Evolutionary conservation across 768 basidiomycete genomes (phyloP), one percentile per base, ranked within the genome.

Genomic region (Termitomyces sp.): DNA sequence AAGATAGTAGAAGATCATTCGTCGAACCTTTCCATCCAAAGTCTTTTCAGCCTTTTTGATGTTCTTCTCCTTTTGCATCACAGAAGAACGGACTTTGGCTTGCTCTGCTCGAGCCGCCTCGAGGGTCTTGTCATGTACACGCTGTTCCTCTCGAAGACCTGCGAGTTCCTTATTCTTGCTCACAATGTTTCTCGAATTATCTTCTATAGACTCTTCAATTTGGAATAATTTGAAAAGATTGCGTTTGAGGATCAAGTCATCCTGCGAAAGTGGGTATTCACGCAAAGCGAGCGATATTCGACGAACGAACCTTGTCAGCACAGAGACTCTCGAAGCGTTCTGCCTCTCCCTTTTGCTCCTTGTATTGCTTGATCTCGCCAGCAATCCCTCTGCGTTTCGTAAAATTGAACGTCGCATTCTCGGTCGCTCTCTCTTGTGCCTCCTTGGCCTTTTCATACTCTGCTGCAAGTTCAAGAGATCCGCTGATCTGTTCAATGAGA

Each of bases 351-450:
- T 95, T 94, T 73, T 98, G 97, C 67, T 98, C 94, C 74, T 93
- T 94, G 73, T 95, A 98, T 66, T 96, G 94, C 70, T 91, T 94
- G 62, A 97, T 94, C 70, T 99, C 97, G 8, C 91, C 91, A 0
- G 93, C 82, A 59, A 98, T 94, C 10, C 94, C 93, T 52, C 95
- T 81, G 45, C 96, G 84, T 68, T 96, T 98, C 5, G 88, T 90
- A 68, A 95, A 98, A 69, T 96, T 97, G 74, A 89, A 87, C 0
- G 94, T 96, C 2, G 94, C 93, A 55, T 91, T 90, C 64, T 98
- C 97, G 0, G 94, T 95, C 5, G 95, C 94, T 48, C 88, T 83
- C 9, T 95, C 91, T 66, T 94, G 91, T 0, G 81, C 88, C 35
- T 85, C 85, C 65, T 91, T 94, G 3, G 94, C 92, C 57, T 82